phyloP scores from a whole-genome alignment of 768 basidiomycete genomes.

The Leccinum variicolor region DNA sequence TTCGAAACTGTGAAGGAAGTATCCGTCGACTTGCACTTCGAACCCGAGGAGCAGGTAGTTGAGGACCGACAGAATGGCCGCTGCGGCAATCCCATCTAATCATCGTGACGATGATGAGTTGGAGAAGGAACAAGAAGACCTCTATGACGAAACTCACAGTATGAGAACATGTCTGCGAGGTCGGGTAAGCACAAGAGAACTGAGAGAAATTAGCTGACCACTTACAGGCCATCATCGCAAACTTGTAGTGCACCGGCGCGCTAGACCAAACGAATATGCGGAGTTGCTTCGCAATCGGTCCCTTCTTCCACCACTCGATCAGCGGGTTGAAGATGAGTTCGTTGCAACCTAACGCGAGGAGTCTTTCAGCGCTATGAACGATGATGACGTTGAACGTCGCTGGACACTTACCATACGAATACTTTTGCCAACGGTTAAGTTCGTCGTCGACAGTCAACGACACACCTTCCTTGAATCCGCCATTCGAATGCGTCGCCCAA shows the following conservation, averaged over 20 bases:
- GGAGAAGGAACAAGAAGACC: not conserved
- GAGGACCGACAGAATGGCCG: slow-evolving; percentile 61
- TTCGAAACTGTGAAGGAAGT: slow-evolving; percentile 76
- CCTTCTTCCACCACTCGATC: slow-evolving; percentile 69
- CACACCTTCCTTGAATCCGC: slow-evolving; percentile 91
- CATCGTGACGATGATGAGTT: not conserved
- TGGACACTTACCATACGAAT: slow-evolving; percentile 57
- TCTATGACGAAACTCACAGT: slow-evolving; percentile 34
- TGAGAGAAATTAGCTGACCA: not conserved
- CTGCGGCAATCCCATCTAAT: slow-evolving; percentile 57
- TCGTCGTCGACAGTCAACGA: slow-evolving; percentile 89
- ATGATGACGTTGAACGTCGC: not conserved
- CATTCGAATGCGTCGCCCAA: slow-evolving; percentile 81
- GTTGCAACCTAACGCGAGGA: slow-evolving; percentile 18
- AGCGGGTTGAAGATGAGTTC: slow-evolving; percentile 85
- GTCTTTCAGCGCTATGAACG: slow-evolving; percentile 27
- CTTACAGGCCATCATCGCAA: slow-evolving; percentile 55
- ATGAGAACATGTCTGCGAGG: slow-evolving; percentile 46
- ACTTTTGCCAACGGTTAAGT: slow-evolving; percentile 91
- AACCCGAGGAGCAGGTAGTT: slow-evolving; percentile 80
- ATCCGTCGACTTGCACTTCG: slow-evolving; percentile 65
- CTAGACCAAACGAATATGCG: slow-evolving; percentile 72
- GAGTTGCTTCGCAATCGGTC: slow-evolving; percentile 81
- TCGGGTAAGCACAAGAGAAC: not conserved
- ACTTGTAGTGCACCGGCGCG: slow-evolving; percentile 80